Evolutionary conservation across 1,284 basidiomycete species (phyloP), one percentile per base, ranked within the genome.

Genomic region (Sporisorium reilianum): DNA sequence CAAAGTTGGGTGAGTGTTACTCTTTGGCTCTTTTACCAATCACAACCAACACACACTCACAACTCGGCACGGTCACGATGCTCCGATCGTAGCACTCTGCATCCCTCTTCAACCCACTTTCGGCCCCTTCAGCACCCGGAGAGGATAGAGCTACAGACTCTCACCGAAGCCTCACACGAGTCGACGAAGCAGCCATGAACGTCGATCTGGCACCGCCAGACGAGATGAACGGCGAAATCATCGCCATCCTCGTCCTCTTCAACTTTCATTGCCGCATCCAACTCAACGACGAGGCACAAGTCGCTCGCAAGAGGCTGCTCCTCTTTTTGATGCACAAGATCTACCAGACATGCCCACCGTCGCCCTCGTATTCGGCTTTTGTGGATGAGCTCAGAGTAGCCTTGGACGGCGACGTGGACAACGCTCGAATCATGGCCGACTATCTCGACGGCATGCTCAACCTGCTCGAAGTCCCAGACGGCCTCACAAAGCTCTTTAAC

Each of bases 201-300:
- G 14, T 34, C 44, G 26, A 50, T 20, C 41, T 46, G 5, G 53
- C 54, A 20, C 68, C 58, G 23, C 73, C 73, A 6, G 73, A 71
- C 22, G 73, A 67, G 41, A 58, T 72, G 56, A 66, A 68, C 22
- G 73, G 73, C 48, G 64, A 75, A 38, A 67, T 20, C 41, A 60
- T 75, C 34, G 68, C 73, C 57, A 65, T 75, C 28, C 73, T 75
- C 51, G 50, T 75, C 44, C 64, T 71, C 40, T 67, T 75, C 55
- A 71, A 72, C 64, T 72, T 75, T 34, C 73, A 75, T 40, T 75
- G 73, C 40, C 56, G 68, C 10, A 46, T 75, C 11, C 60, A 65
- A 46, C 73, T 72, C 30, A 59, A 57, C 25, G 73, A 72, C 12
- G 59, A 71, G 25, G 68, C 68, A 10, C 64, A 63, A 9, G 30